phyloP scores from a whole-genome alignment of 2,329 filamentous ascomycete species.

The Xenosphaeropsis pyriputrescens region DNA sequence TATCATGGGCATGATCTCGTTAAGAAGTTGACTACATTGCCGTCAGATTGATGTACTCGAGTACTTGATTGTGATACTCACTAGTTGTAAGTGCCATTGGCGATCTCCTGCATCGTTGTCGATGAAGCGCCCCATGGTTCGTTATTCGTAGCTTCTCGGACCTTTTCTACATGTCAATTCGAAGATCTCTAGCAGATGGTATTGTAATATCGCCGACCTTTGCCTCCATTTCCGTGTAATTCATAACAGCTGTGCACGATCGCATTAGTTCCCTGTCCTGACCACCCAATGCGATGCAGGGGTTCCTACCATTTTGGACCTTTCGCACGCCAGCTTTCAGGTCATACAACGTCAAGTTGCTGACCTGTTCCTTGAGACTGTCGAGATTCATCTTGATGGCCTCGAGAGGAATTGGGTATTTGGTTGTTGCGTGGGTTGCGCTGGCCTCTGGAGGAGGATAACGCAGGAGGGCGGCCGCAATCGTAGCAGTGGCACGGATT shows the following conservation, averaged over 20 bases:
- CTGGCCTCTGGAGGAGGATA: neutral
- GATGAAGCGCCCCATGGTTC: slow-evolving; percentile 90
- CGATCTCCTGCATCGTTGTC: slow-evolving; percentile 84
- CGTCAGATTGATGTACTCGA: too few species aligned
- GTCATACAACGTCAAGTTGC: slow-evolving; percentile 61
- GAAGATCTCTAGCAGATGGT: too few species aligned
- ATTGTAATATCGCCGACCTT: slow-evolving; percentile 27
- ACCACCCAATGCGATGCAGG: slow-evolving; percentile 5
- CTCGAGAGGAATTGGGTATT: neutral
- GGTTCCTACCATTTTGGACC: slow-evolving; percentile 56
- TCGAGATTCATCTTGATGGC: slow-evolving; percentile 45
- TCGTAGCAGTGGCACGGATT: too few species aligned
- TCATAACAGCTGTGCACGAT: slow-evolving; percentile 50
- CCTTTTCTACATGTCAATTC: slow-evolving; percentile 29
- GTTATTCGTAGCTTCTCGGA: slow-evolving; percentile 97
- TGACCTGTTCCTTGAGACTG: slow-evolving; percentile 54
- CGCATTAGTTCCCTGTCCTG: slow-evolving; percentile 12
- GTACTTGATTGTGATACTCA: slow-evolving; percentile 28
- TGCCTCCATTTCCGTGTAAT: slow-evolving; percentile 62
- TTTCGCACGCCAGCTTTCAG: slow-evolving; percentile 63
- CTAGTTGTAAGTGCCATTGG: slow-evolving; percentile 97
- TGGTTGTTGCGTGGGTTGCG: neutral
- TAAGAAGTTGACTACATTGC: slow-evolving; percentile 65
- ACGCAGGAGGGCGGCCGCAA: neutral
- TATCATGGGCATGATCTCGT: slow-evolving; percentile 99